These are phyloP conservation scores for Fusarium acutatum DNA, from an alignment of 2,329 filamentous ascomycete species.

Conservation along the genomic window DNA sequence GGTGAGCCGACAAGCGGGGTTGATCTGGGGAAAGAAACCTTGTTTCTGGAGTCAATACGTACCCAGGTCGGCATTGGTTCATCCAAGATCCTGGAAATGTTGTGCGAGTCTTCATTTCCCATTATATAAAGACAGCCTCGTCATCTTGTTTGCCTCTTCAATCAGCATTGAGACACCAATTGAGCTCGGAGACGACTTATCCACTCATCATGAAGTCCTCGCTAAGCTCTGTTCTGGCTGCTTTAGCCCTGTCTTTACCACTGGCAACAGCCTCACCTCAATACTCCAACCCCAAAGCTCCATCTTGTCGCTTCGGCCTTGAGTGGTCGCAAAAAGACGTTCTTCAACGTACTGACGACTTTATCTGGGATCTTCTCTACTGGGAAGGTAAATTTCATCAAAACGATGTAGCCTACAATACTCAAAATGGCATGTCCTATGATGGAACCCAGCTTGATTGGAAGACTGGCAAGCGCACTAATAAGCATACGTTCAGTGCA, in stretches of 20 bases:
- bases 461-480: slow-evolving; percentile 46
- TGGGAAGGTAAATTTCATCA: slow-evolving; percentile 57
- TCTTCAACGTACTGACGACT: slow-evolving; percentile 42
- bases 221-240: not conserved
- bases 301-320: slow-evolving; percentile 44
- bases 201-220: slow-evolving; percentile 13
- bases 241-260: not conserved
- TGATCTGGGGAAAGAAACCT: slow-evolving; percentile 16
- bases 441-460: slow-evolving; percentile 51
- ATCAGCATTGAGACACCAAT: not conserved
- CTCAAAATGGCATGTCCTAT: slow-evolving; percentile 53
- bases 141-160: not conserved
- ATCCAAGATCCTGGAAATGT: not conserved
- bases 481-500: slow-evolving; percentile 52
- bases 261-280: not conserved
- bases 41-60: not conserved
- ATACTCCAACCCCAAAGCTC: slow-evolving; percentile 9
- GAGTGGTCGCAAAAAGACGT: slow-evolving; percentile 44
- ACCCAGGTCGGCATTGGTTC: not conserved
- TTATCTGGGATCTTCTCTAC: slow-evolving; percentile 50
- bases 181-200: not conserved
- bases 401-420: slow-evolving; percentile 52
- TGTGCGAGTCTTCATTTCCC: not conserved
- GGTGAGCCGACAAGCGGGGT: not conserved
- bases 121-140: not conserved